phyloP scores from a whole-genome alignment of 805 yeast genomes.

The Komagataella phaffii region DNA sequence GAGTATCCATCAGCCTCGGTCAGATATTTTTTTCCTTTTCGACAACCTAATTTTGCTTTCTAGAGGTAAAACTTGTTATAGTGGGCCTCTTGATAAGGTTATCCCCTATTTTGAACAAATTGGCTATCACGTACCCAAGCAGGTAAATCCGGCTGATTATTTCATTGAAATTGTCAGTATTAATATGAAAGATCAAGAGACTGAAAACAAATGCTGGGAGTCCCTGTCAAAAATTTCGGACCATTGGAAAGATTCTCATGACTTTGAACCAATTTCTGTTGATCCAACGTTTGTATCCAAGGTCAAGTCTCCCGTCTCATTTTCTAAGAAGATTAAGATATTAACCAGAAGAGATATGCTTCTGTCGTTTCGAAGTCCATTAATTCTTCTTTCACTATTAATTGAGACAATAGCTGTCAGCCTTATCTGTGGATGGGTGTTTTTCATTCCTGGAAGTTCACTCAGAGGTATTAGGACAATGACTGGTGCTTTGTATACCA shows the following conservation, averaged over 20 bases:
- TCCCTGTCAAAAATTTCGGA: constrained; percentile 20
- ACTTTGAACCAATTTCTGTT: neutral
- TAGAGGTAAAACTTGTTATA: constrained; percentile 38
- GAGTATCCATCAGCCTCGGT: constrained; percentile 77
- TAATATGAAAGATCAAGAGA: constrained; percentile 28
- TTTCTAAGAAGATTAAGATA: constrained; percentile 28
- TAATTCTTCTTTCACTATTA: constrained; percentile 28
- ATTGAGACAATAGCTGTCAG: constrained; percentile 37
- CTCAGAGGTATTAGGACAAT: constrained; percentile 54
- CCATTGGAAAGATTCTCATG: constrained; percentile 20
- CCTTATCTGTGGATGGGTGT: constrained; percentile 64
- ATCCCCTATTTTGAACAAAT: constrained; percentile 34
- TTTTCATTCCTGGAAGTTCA: constrained; percentile 45
- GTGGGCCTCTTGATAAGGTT: constrained; percentile 26
- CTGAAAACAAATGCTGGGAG: constrained; percentile 18
- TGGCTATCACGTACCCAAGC: constrained; percentile 29
- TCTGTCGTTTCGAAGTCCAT: constrained; percentile 35
- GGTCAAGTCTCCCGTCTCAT: constrained; percentile 9
- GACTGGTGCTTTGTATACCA: constrained; percentile 37
- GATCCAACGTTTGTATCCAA: neutral
- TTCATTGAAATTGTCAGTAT: constrained; percentile 44
- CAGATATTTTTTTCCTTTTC: constrained; percentile 57
- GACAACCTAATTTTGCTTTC: constrained; percentile 60
- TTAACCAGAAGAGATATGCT: constrained; percentile 30
- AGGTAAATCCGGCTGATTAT: constrained; percentile 50